Evolutionary conservation across 495 filamentous ascomycete species (phyloP).

Genomic region (Penicillium angulare): DNA sequence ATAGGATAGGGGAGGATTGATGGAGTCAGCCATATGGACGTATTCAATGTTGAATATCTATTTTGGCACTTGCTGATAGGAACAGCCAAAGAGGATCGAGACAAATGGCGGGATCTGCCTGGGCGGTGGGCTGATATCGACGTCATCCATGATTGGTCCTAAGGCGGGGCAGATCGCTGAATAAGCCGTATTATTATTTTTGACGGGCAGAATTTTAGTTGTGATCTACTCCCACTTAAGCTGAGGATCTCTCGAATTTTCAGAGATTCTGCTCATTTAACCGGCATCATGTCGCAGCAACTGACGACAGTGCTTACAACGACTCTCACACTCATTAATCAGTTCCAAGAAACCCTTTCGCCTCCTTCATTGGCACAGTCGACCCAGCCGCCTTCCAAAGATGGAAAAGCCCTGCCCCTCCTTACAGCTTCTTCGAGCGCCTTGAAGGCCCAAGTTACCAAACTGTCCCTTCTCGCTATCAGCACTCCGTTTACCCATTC

Average conservation of each 20-base stretch:
- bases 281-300: constrained; percentile 37
- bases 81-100: too few relatives aligned
- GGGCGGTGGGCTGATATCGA: constrained; percentile 2
- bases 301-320: constrained; percentile 32
- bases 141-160: background rate
- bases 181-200: background rate
- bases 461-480: constrained; percentile 79
- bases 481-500: constrained; percentile 80
- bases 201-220: background rate
- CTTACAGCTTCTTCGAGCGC: constrained; percentile 63
- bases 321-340: constrained; percentile 30
- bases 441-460: constrained; percentile 79
- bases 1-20: constrained; percentile 64
- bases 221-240: background rate
- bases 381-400: constrained; percentile 31
- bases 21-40: constrained; percentile 40
- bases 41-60: background rate
- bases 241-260: background rate
- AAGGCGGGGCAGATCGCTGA: background rate
- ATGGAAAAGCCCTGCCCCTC: constrained; percentile 53
- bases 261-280: background rate
- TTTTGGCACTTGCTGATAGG: too few relatives aligned
- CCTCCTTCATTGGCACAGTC: constrained; percentile 13
- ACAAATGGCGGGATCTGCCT: background rate
- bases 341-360: constrained; percentile 40